Conservation (phyloP, 2,329 filamentous ascomycete species). For the Fusarium buxicola region DNA sequence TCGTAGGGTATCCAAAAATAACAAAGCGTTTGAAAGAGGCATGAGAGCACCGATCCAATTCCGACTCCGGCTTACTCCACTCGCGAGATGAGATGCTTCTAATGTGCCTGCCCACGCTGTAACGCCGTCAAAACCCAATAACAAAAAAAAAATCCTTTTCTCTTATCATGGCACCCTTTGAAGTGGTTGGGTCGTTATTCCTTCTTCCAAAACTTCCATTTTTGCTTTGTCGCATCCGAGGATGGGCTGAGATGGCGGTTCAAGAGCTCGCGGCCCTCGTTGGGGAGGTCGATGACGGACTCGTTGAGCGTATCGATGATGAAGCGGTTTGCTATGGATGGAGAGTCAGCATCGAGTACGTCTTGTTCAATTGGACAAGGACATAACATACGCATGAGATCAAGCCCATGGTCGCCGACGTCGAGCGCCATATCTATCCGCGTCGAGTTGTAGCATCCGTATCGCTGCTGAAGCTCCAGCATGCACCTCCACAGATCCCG, state of each 20-base stretch:
- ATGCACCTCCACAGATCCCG: slow-evolving; percentile 61
- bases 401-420: slow-evolving; percentile 53
- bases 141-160: too few relatives aligned
- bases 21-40: background rate
- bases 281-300: slow-evolving; percentile 52
- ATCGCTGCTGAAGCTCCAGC: slow-evolving; percentile 60
- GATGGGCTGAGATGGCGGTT: slow-evolving; percentile 46
- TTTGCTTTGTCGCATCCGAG: slow-evolving; percentile 34
- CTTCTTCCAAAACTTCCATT: slow-evolving; percentile 48
- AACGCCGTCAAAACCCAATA: background rate
- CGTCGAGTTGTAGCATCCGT: slow-evolving; percentile 62
- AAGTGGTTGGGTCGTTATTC: slow-evolving; percentile 9
- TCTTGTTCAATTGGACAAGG: background rate
- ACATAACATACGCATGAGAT: slow-evolving; percentile 58
- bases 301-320: slow-evolving; percentile 56
- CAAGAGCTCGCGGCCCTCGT: slow-evolving; percentile 52
- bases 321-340: slow-evolving; percentile 51
- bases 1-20: slow-evolving; percentile 29
- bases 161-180: too few relatives aligned
- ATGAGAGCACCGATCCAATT: background rate
- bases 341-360: background rate
- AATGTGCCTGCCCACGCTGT: slow-evolving; percentile 3
- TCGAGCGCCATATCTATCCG: slow-evolving; percentile 60
- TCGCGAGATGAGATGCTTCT: slow-evolving; percentile 1
- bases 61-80: slow-evolving; percentile 15